These are phyloP conservation scores for Leucosporidium yakuticum DNA, from an alignment of 768 basidiomycete species.

Conservation along the genomic window DNA sequence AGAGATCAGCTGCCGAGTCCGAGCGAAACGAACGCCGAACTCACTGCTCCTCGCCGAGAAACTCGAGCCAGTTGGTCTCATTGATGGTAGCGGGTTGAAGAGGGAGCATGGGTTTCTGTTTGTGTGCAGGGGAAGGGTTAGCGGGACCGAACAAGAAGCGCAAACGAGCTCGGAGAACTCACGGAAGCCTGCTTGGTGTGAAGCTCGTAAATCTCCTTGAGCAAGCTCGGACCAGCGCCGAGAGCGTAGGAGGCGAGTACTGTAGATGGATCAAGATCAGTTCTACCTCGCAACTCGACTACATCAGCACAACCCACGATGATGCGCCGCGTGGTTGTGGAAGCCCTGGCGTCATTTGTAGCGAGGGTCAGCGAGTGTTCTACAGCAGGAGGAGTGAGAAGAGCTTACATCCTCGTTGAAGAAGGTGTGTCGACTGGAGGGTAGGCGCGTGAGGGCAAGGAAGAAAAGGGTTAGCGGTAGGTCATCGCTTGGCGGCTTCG, in stretches of 20 bases:
- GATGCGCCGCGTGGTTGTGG: conserved; percentile 33
- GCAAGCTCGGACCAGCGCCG: conserved; percentile 13
- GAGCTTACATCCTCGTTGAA: conserved; percentile 22
- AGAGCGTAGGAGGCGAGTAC: conserved; percentile 31
- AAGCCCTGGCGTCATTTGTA: conserved; percentile 12
- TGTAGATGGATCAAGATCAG: neutral
- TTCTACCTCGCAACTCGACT: no score
- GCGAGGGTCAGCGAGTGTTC: neutral
- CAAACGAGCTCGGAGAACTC: neutral
- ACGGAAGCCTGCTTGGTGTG: conserved; percentile 10
- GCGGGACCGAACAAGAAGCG: fast-evolving
- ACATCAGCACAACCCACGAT: neutral
- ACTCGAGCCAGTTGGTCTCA: conserved; percentile 27
- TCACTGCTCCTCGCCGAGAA: conserved; percentile 29
- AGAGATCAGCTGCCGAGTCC: neutral
- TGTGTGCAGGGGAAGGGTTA: neutral
- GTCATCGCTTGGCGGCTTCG: neutral
- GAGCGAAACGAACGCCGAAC: neutral
- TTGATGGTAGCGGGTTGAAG: conserved; percentile 18
- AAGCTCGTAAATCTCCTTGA: conserved; percentile 24
- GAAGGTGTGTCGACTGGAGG: conserved; percentile 18
- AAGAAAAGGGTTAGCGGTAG: neutral
- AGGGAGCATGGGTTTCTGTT: conserved; percentile 31
- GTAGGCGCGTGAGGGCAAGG: neutral
- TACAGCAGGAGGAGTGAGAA: neutral